Evolutionary conservation across 768 basidiomycete species (phyloP), one percentile per base, ranked within the genome.

Genomic region (Lentinula sp.): DNA sequence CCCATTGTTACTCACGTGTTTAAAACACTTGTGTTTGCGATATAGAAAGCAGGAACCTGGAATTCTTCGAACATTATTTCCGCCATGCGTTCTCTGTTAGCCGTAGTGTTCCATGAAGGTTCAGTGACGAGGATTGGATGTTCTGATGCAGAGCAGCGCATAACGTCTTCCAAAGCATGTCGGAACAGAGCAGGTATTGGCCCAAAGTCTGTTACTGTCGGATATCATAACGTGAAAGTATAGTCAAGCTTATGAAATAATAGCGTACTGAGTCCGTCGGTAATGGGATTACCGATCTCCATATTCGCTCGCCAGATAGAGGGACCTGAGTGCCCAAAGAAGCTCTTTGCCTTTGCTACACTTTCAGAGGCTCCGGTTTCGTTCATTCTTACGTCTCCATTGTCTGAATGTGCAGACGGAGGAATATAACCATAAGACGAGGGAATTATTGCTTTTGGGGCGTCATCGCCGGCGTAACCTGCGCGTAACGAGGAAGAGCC

Each of bases 61-160:
- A 97, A 96, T 66, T 96, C 90, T 73, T 99, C 97, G 68, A 98
- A 98, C 87, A 97, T 91, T 51, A 97, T 90, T 75, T 98, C 94
- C 10, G 94, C 91, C 88, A 98, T 91, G 59, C 89, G 83, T 76
- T 98, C 94, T 62, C 96, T 79, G 69, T 97, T 93, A n/a, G 86
- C 86, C 20, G 86, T 79, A 0, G 93, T 92, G 71, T 98, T 98
- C 97, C 97, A 99, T 3, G 95, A 88, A 6, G 95, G 90, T 71
- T 99, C 97, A 0, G 97, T 98, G 7, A 95, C 84, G 45, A 99
- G 83, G 46, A 98, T 74, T 1, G 97, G 97, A 68, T 97, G 95
- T 66, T 98, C 93, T 4, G 86, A 76, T 3, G 92, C 80, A 65
- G 86, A 85, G 61, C 85, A 84, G 20, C 84, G 84, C 80, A 98